Evolutionary conservation across 177 flowering plant species (phyloP), one percentile per base, ranked within the genome.

Genomic region (Vitis hybrid): DNA sequence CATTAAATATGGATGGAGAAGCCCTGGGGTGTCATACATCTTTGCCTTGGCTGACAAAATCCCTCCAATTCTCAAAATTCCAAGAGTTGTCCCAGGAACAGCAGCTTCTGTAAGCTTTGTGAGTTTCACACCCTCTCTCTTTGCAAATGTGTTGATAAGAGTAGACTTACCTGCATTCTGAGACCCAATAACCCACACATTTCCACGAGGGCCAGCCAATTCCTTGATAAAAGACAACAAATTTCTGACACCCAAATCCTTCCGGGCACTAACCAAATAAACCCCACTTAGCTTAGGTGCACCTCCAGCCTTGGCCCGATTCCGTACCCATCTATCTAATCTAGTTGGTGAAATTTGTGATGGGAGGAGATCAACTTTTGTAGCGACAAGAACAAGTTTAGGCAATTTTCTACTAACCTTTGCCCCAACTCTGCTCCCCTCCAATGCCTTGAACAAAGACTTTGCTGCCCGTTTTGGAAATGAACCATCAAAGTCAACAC

Each of bases 121-220:
- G 49, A 86, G 70, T 61, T 89, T 91, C 2, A 73, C 84, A 11
- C 97, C 95, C 81, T 79, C 92, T 77, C 81, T 90, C 81, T 88
- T 95, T 8, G 97, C 87, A 71, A 95, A 82, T 48, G 88, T 84
- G 82, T 95, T 93, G 66, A 95, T 95, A 63, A 93, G 76, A 52
- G 97, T 95, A 53, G 99, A 95, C 69, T 95, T 95, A 1, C 98
- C 97, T 1, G 97, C 98, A 83, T 95, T 93, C 51, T 95, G 99
- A 65, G 99, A 94, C 57, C 99, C 97, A 71, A 95, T 83, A 56
- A 95, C 91, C 99, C 99, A 95, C 32, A 93, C 99, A 83, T 93
- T 88, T 51, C 99, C 97, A 67, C 98, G 84, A 59, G 97, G 99
- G 62, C 98, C 98, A 41, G 99, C 98, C 81, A 84, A 73, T 57